These are phyloP conservation scores for Stephania yunnanensis DNA, from an alignment of 164 flowering plant species.

Conservation along the genomic window DNA sequence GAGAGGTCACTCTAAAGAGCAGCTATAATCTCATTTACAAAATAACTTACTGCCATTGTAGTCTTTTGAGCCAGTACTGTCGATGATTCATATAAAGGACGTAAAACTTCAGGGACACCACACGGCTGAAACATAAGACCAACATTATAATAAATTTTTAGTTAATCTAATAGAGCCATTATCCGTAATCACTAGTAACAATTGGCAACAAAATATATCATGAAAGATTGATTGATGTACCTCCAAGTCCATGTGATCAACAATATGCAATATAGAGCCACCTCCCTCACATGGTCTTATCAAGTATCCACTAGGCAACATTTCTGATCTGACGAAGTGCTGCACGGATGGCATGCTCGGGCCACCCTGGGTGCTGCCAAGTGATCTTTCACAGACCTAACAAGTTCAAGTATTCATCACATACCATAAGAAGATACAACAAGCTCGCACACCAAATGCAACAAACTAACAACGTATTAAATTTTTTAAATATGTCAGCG, in stretches of 20 bases:
- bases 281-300: constrained; percentile 98
- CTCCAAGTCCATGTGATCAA: constrained; percentile 96
- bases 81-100: constrained; percentile 93
- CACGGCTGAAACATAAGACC: constrained; percentile 47
- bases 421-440: neutral
- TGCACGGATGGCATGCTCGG: constrained; percentile 85
- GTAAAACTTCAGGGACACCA: constrained; percentile 94
- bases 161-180: neutral
- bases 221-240: constrained; percentile 22
- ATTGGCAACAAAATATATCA: neutral
- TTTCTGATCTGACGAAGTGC: constrained; percentile 90
- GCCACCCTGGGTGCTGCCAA: constrained; percentile 76
- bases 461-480: neutral
- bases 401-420: constrained; percentile 1
- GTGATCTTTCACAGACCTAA: constrained; percentile 96
- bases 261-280: constrained; percentile 91
- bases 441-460: neutral
- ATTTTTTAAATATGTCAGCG: neutral
- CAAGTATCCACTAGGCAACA: constrained; percentile 94
- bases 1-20: neutral
- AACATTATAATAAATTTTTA: neutral
- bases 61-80: constrained; percentile 82
- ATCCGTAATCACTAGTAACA: neutral
- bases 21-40: neutral
- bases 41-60: constrained; percentile 66